Conservation (phyloP, 2,329 filamentous ascomycete genomes). For the Hypomyces perniciosus region DNA sequence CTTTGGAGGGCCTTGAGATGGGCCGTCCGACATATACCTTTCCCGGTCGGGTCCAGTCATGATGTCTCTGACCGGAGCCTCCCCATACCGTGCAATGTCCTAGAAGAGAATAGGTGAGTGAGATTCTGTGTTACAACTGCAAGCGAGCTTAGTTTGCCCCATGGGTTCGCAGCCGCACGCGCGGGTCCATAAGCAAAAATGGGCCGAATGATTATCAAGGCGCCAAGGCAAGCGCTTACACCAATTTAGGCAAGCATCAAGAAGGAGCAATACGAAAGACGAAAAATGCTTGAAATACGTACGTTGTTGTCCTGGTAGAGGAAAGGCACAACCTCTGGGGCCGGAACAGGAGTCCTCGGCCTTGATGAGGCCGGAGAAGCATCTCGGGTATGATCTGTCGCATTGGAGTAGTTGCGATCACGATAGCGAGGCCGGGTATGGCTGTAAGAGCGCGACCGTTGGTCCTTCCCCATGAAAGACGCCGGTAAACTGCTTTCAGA, state of each 20-base stretch:
- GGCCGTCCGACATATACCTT: constrained; percentile 49
- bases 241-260: constrained; percentile 5
- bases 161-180: constrained; percentile 1
- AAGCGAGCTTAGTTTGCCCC: constrained; percentile 3
- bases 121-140: constrained; percentile 12
- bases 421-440: constrained; percentile 51
- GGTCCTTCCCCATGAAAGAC: constrained; percentile 47
- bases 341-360: constrained; percentile 78
- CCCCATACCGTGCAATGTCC: constrained; percentile 72
- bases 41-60: constrained; percentile 65
- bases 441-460: constrained; percentile 58
- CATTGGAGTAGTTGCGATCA: constrained; percentile 75
- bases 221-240: constrained; percentile 7
- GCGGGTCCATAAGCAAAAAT: constrained; percentile 10
- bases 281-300: constrained; percentile 33
- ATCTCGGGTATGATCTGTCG: constrained; percentile 65
- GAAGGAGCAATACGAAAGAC: constrained; percentile 13
- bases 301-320: constrained; percentile 78
- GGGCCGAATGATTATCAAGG: constrained; percentile 1
- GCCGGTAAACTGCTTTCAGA: constrained; percentile 63
- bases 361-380: constrained; percentile 70
- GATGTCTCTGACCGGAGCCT: constrained; percentile 67
- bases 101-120: constrained; percentile 28
- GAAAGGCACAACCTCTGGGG: constrained; percentile 95
- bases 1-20: constrained; percentile 46